phyloP scores from a whole-genome alignment of 768 basidiomycete genomes.

The Suillus alpinus region DNA sequence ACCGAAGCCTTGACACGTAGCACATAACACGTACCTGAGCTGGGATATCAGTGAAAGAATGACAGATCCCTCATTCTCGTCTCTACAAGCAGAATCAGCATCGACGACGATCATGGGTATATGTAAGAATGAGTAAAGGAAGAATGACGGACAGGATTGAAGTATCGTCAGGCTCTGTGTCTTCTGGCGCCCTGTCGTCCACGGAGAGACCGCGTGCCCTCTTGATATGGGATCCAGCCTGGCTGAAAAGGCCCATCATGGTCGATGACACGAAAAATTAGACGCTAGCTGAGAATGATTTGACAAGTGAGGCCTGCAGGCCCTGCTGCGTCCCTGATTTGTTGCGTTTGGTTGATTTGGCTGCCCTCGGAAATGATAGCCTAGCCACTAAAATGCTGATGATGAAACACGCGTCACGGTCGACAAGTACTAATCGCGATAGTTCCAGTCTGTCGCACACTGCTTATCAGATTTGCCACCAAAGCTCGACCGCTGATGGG shows the following conservation, averaged over 20 bases:
- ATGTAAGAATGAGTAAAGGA: slow-evolving; percentile 22
- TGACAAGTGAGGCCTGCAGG: not conserved
- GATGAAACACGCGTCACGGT: not conserved
- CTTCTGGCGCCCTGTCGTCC: slow-evolving; percentile 72
- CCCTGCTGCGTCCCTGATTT: slow-evolving; percentile 3
- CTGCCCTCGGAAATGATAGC: not conserved
- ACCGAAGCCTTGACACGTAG: not conserved
- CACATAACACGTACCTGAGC: slow-evolving; percentile 54
- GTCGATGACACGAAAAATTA: slow-evolving; percentile 15
- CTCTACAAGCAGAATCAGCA: slow-evolving; percentile 50
- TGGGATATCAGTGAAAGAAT: slow-evolving; percentile 87
- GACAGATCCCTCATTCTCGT: slow-evolving; percentile 92
- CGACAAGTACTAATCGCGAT: not conserved
- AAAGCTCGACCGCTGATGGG: not conserved
- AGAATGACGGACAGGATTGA: slow-evolving; percentile 71
- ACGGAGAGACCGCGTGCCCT: slow-evolving; percentile 67
- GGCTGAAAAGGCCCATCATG: slow-evolving; percentile 82
- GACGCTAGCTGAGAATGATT: not conserved
- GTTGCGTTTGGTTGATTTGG: not conserved
- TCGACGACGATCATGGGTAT: slow-evolving; percentile 29
- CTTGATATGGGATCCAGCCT: slow-evolving; percentile 60
- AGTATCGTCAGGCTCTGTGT: slow-evolving; percentile 86
- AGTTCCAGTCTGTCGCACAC: not conserved
- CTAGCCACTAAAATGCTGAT: not conserved
- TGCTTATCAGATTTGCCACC: not conserved